These are phyloP conservation scores for Sordaria brevicollis DNA, from an alignment of 495 filamentous ascomycete species.

Conservation along the genomic window DNA sequence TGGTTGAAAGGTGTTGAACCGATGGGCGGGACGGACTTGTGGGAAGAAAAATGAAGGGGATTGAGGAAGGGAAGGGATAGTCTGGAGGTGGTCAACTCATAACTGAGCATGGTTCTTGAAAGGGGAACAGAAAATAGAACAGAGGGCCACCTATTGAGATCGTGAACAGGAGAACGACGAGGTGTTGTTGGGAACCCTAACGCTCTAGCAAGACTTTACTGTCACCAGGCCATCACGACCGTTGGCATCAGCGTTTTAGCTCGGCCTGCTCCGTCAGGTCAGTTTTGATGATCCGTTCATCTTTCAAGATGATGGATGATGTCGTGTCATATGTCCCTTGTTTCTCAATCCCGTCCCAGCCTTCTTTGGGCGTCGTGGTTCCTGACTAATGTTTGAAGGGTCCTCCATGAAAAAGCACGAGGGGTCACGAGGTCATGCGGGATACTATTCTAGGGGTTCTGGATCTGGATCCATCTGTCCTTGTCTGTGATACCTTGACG, in stretches of 20 bases:
- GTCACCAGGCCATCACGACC: background rate
- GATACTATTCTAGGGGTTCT: background rate
- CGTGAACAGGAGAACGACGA: background rate
- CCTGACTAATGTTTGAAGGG: slow-evolving; percentile 10
- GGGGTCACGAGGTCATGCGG: slow-evolving; percentile 9
- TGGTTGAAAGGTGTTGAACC: background rate
- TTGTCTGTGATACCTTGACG: background rate
- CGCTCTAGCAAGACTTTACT: background rate
- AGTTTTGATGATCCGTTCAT: background rate
- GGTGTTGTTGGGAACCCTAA: background rate
- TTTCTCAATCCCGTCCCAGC: background rate
- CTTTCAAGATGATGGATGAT: background rate
- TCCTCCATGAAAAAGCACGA: background rate
- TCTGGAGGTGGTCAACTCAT: background rate
- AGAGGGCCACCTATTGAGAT: background rate
- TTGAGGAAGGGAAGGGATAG: background rate
- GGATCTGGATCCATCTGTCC: background rate
- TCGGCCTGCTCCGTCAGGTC: no score
- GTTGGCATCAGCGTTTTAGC: no score
- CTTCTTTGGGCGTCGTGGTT: background rate
- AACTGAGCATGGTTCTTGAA: background rate
- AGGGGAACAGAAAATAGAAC: background rate
- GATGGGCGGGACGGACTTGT: background rate
- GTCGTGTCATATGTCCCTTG: slow-evolving; percentile 5
- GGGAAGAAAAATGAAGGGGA: background rate